Percentiles rank a stretch among this genome's conserved stretches.
These are phyloP conservation scores for Urochloa ruziziensis DNA, from an alignment of 176 grass and related monocot species.

Conservation along the genomic window DNA sequence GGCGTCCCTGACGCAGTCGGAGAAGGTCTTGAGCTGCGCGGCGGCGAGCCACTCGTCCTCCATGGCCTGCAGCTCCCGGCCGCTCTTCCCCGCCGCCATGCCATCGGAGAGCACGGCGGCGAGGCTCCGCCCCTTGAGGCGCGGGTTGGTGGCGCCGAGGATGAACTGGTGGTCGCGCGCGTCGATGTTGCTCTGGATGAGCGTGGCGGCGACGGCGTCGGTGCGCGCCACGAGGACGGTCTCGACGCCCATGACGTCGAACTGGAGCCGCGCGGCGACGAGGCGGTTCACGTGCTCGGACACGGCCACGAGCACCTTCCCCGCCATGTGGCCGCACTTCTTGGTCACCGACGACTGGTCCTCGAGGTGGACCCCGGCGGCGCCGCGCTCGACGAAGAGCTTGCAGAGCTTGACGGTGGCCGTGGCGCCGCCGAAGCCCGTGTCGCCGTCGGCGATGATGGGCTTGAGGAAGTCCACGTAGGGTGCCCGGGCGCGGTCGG, in stretches of 20 bases:
- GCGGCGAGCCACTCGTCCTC: conserved; percentile 69
- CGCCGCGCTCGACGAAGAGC: conserved; percentile 91
- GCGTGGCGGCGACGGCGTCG: conserved; percentile 75
- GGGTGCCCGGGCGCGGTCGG: conserved; percentile 25
- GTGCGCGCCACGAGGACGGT: conserved; percentile 75
- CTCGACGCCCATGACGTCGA: conserved; percentile 96
- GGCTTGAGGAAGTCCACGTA: conserved; percentile 77
- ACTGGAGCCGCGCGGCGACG: conserved; percentile 86
- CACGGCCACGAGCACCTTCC: conserved; percentile 78
- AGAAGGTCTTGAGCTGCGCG: conserved; percentile 76
- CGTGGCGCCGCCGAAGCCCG: conserved; percentile 80
- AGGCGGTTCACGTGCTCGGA: conserved; percentile 87
- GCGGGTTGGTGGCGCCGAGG: conserved; percentile 61
- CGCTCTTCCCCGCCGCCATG: conserved; percentile 53
- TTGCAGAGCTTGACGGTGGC: conserved; percentile 95
- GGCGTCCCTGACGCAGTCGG: conserved; percentile 56
- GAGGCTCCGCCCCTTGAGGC: conserved; percentile 42
- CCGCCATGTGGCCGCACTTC: conserved; percentile 96
- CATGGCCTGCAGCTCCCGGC: conserved; percentile 63
- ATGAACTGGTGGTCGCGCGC: conserved; percentile 91
- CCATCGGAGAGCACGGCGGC: conserved; percentile 43
- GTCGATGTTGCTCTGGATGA: conserved; percentile 96
- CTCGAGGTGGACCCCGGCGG: conserved; percentile 84
- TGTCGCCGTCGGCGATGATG: conserved; percentile 87
- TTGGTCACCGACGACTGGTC: conserved; percentile 89